phyloP scores from a whole-genome alignment of 495 filamentous ascomycete species.

The Pseudomonodictys pantanalensis region DNA sequence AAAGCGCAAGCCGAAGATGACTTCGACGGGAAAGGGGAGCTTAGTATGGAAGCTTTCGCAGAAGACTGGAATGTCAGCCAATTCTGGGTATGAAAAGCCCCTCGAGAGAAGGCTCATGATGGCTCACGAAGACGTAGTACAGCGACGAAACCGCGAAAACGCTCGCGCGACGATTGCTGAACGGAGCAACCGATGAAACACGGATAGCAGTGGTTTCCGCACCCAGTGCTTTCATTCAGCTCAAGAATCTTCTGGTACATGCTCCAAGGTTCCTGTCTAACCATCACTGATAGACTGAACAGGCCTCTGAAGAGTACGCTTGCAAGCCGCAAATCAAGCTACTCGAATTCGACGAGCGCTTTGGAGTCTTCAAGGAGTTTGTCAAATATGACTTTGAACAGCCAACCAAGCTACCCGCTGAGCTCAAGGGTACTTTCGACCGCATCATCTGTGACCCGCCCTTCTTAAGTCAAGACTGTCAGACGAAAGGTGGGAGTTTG shows the following conservation, averaged over 20 bases:
- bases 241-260: conserved; percentile 65
- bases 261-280: not conserved
- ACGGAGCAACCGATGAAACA: conserved; percentile 51
- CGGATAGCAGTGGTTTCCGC: conserved; percentile 66
- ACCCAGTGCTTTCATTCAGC: conserved; percentile 70
- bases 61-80: conserved; percentile 83
- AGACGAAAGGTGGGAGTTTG: conserved; percentile 61
- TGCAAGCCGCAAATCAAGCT: conserved; percentile 56
- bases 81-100: conserved; percentile 60
- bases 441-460: conserved; percentile 73
- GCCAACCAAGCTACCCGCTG: conserved; percentile 59
- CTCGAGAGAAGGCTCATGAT: not conserved
- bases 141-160: conserved; percentile 62
- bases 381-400: conserved; percentile 68
- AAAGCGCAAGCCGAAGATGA: conserved; percentile 52
- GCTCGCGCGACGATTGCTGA: conserved; percentile 61
- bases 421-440: conserved; percentile 63
- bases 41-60: conserved; percentile 69
- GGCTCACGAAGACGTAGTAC: conserved; percentile 52
- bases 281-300: not conserved
- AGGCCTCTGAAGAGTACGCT: conserved; percentile 25
- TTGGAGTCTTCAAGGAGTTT: conserved; percentile 68
- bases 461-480: conserved; percentile 75
- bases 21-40: conserved; percentile 43
- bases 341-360: conserved; percentile 70